These are phyloP conservation scores for Amylocarpus encephaloides DNA, from an alignment of 2,329 filamentous ascomycete species.

Conservation along the genomic window DNA sequence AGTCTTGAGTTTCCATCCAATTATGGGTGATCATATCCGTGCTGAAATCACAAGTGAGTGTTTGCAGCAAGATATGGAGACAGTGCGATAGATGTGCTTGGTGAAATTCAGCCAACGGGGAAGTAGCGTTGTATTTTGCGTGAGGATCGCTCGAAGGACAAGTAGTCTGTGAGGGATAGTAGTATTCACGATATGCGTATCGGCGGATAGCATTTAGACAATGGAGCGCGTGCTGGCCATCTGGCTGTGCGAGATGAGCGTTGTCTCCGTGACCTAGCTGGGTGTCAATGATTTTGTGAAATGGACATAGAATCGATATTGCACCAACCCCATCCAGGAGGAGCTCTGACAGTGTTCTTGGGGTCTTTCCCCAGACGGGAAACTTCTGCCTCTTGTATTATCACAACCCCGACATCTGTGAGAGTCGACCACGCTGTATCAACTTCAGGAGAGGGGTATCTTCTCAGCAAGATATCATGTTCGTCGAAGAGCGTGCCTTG, in stretches of 20 bases:
- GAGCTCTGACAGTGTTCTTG: constrained; percentile 1
- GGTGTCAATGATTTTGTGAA: background rate
- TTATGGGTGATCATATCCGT: constrained; percentile 31
- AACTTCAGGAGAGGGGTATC: constrained; percentile 1
- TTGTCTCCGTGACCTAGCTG: background rate
- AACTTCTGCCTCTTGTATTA: background rate
- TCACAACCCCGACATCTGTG: constrained; percentile 2
- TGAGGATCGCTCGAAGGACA: background rate
- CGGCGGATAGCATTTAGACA: constrained; percentile 1
- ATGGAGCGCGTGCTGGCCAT: constrained; percentile 5
- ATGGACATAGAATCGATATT: background rate
- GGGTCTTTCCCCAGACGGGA: constrained; percentile 1
- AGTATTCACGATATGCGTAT: constrained; percentile 3
- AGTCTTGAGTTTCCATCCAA: constrained; percentile 29
- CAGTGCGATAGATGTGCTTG: constrained; percentile 9
- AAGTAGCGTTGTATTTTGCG: background rate
- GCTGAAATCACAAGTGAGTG: constrained; percentile 26
- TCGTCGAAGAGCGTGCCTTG: constrained; percentile 5
- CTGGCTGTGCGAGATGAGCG: background rate
- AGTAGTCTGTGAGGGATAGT: background rate
- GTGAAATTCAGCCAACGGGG: constrained; percentile 2
- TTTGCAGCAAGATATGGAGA: constrained; percentile 10
- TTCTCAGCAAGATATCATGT: background rate
- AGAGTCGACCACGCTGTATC: background rate
- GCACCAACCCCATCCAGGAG: background rate